Conservation (phyloP, 768 basidiomycete species). For the Pulveroboletus frians region DNA sequence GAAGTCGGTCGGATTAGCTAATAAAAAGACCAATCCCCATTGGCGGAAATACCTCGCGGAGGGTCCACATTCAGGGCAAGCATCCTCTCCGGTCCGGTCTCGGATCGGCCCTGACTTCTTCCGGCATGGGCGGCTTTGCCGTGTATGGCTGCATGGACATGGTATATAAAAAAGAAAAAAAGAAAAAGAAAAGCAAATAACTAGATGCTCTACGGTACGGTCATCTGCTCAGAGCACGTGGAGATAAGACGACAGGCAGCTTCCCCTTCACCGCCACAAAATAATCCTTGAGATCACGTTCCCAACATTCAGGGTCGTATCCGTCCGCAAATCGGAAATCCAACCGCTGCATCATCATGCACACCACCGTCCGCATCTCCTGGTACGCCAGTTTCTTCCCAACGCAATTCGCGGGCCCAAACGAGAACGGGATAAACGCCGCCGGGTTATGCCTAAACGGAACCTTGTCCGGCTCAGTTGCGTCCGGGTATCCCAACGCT, state of each 20-base stretch:
- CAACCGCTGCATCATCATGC: conserved; percentile 36
- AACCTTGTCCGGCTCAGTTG: conserved; percentile 21
- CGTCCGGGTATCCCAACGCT: conserved; percentile 22
- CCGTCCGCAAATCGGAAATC: conserved; percentile 38
- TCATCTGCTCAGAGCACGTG: conserved; percentile 23
- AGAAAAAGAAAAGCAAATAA: conserved; percentile 13
- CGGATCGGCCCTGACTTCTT: no score
- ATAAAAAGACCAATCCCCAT: neutral
- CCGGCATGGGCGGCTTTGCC: no score
- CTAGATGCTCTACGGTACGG: conserved; percentile 24
- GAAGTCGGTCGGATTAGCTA: conserved; percentile 11
- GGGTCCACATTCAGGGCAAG: no score
- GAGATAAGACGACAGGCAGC: conserved; percentile 33
- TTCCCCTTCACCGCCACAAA: conserved; percentile 35
- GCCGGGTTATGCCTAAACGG: conserved; percentile 31
- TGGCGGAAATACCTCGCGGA: conserved; percentile 21
- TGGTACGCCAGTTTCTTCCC: conserved; percentile 41
- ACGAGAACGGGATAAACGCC: conserved; percentile 44
- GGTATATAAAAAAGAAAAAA: neutral
- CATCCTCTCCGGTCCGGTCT: neutral
- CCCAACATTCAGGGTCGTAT: conserved; percentile 32
- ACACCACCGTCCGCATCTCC: conserved; percentile 39
- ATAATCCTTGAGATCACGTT: conserved; percentile 33
- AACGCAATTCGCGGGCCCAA: conserved; percentile 41
- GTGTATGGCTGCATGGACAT: neutral